Evolutionary conservation across 2,329 filamentous ascomycete species (phyloP), one percentile per base, ranked within the genome.

Genomic region (Phaeoacremonium minimum): DNA sequence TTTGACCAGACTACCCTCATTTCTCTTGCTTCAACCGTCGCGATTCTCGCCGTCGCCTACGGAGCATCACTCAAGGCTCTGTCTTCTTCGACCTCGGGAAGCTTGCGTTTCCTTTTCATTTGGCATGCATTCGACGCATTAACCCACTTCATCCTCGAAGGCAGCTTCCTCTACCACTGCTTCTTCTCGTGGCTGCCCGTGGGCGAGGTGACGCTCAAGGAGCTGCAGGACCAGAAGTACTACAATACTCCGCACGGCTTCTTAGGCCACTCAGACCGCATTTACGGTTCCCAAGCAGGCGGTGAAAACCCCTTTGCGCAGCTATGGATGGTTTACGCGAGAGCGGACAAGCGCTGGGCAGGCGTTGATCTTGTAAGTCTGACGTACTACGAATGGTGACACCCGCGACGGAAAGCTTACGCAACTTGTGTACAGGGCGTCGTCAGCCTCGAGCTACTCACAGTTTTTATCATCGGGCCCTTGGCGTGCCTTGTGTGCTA

Each of bases 51-150:
- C 36, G 53, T 63, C 37, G 74, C 75, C 36, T 76, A 77, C 53
- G 46, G 46, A 16, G 50, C 67, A 15, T 80, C 77, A 8, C 63
- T 64, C 18, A 49, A 45, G 33, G 61, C 64, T 15, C 64, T 77
- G 15, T 57, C 82, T 4, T 55, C 63, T 14, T 53, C 67, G 2
- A 68, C 79, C 9, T 63, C 75, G 2, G 56, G 65, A 26, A 75
- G 80, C 35, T 71, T 73, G 38, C 87, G 89, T 43, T 67, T 86
- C 56, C 80, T 96, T 46, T 95, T 95, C 73, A 77, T 94, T 64
- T 96, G 91, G 91, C 90, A 96, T 67, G 75, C 87, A 26, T 94
- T 95, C 65, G 90, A 96, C 60, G 87, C 87, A 19, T 75, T 96
- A 30, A 91, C 90, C 53, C 93, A 98, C 67, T 80, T 94, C 62